These are phyloP conservation scores for Styphnolobium japonicum DNA, from an alignment of 306 rosid species.

Conservation along the genomic window DNA sequence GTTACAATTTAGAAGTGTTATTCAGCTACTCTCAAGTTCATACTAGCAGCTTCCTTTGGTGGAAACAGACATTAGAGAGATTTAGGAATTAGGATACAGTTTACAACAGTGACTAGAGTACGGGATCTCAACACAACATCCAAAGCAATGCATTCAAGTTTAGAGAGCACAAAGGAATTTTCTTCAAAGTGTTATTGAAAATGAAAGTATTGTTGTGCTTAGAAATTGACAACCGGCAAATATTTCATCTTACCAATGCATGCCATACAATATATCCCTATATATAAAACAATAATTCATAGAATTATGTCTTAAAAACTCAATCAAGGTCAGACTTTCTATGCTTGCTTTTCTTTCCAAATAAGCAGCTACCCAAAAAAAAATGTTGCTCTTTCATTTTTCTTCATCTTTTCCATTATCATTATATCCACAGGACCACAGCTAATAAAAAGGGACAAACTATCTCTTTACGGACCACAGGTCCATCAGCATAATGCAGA, in stretches of 20 bases:
- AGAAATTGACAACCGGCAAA: neutral
- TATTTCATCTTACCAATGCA: neutral
- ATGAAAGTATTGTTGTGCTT: neutral
- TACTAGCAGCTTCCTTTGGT: neutral
- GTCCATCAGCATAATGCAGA: neutral
- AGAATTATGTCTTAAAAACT: neutral
- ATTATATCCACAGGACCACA: neutral
- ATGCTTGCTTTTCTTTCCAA: neutral
- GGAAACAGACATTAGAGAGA: neutral
- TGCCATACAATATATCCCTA: neutral
- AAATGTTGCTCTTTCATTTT: neutral
- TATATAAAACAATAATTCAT: neutral
- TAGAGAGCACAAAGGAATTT: neutral
- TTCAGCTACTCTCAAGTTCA: neutral
- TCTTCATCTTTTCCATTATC: neutral
- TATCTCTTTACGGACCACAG: neutral
- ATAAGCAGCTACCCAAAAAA: neutral
- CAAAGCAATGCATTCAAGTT: constrained; percentile 2
- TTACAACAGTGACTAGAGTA: neutral
- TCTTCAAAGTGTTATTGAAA: neutral
- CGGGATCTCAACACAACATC: neutral
- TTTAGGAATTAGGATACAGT: neutral
- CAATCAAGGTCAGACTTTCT: neutral
- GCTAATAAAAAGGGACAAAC: neutral
- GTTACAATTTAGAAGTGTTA: neutral